Evolutionary conservation across 345 rosid genomes (phyloP).

Genomic region (Bruguiera sexangula): DNA sequence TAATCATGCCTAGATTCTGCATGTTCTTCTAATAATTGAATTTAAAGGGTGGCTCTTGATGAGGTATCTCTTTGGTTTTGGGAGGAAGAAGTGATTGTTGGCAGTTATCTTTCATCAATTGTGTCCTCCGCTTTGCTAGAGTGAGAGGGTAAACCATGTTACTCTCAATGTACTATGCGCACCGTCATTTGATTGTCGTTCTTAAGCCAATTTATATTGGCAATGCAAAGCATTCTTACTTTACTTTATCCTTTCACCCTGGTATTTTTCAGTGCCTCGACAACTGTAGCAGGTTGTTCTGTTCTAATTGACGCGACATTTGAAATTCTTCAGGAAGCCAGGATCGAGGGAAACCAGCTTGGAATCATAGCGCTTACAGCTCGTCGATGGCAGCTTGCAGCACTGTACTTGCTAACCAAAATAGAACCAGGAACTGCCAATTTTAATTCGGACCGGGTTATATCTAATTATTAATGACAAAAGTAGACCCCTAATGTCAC

Average conservation of each 20-base stretch:
- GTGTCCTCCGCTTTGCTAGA: too few relatives aligned
- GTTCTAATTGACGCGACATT: constrained; percentile 72
- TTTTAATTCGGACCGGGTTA: too few relatives aligned
- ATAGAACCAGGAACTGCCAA: too few relatives aligned
- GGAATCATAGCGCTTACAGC: constrained; percentile 75
- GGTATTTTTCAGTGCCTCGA: constrained; percentile 85
- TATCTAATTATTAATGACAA: too few relatives aligned
- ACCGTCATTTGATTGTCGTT: constrained; percentile 3
- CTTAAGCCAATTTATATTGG: neutral
- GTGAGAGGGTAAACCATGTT: neutral
- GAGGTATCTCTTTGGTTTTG: constrained; percentile 46
- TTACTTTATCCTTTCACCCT: constrained; percentile 28
- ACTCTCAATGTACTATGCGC: neutral
- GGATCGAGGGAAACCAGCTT: constrained; percentile 49
- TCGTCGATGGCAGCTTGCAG: constrained; percentile 85
- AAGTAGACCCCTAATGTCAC: too few relatives aligned
- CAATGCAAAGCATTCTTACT: constrained; percentile 10
- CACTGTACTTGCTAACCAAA: too few relatives aligned
- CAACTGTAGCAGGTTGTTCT: constrained; percentile 88
- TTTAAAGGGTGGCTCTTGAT: constrained; percentile 56
- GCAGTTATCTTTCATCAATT: neutral
- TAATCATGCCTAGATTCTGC: too few relatives aligned
- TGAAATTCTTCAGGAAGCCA: constrained; percentile 60
- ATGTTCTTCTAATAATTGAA: too few relatives aligned
- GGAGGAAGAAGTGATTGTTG: neutral